Evolutionary conservation across 1,284 basidiomycete genomes (phyloP), one percentile per base, ranked within the genome.

Genomic region (Moesziomyces parantarcticus): DNA sequence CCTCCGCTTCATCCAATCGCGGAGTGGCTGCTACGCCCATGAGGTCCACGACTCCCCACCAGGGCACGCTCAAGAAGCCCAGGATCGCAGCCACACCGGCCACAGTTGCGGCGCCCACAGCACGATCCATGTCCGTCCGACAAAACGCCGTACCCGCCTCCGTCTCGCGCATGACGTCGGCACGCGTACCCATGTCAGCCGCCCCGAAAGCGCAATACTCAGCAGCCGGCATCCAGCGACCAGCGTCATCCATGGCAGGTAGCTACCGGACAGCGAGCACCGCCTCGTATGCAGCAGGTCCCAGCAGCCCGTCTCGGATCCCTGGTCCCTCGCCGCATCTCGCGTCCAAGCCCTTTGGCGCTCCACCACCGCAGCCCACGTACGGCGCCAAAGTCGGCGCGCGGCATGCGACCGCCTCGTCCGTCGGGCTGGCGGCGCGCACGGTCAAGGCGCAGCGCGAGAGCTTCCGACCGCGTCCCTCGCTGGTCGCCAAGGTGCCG

Each of bases 391-490:
- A 45, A 5, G 54, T 66, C 26, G 63, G 69, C 18, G 47, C 58
- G 0, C 69, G 60, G 20, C 58, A 57, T 45, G 54, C 49, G 16
- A 72, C 64, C 7, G 52, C 56, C 21, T 49, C 64, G 5, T 66
- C 69, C 0, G 53, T 63, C 20, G 46, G 50, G 8, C 18, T 57
- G 8, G 52, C 56, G 6, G 50, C 58, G n/a, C 32, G 50, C 22
- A 59, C 60, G 32, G 52, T 64, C 46, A 64, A 68, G 44, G 41
- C 60, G 20, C 70, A 61, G 29, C 55, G 70, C 5, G 70, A 73
- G 36, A 68, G 70, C 47, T 73, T 73, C 32, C 64, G 70, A 43
- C 70, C 70, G 11, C 59, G 70, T 9, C 70, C 70, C 1, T 73
- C 70, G 26, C 55, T 72, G 6, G 69, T 72, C 16, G 69, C 69